Evolutionary conservation across 2,329 filamentous ascomycete species (phyloP).

Genomic region (Microsporum audouinii): DNA sequence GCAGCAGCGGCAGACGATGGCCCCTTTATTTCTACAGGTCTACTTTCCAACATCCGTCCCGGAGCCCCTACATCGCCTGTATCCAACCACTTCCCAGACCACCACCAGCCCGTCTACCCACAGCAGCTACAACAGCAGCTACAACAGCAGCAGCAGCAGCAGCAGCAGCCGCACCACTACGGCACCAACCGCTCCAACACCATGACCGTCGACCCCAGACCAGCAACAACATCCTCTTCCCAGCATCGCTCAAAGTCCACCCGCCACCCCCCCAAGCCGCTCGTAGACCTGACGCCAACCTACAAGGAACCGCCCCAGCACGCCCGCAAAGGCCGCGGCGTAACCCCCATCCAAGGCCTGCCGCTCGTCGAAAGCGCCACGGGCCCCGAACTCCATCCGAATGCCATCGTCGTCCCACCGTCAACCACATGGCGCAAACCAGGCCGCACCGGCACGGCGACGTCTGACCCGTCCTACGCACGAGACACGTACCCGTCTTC

Average conservation of each 20-base stretch:
- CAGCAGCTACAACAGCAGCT: constrained; percentile 4
- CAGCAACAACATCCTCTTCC: constrained; percentile 20
- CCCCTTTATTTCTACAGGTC: constrained; percentile 42
- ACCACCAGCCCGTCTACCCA: constrained; percentile 13
- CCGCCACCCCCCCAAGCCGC: constrained; percentile 43
- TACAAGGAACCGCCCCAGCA: constrained; percentile 50
- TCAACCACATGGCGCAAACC: constrained; percentile 33
- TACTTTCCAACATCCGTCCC: constrained; percentile 38
- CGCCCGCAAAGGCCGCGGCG: constrained; percentile 26
- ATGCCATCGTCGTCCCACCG: constrained; percentile 27
- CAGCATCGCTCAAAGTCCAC: constrained; percentile 38
- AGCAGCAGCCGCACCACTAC: constrained; percentile 9
- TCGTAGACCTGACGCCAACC: constrained; percentile 56
- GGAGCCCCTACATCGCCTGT: constrained; percentile 18
- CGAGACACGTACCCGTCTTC: constrained; percentile 6
- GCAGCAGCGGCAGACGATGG: constrained; percentile 22
- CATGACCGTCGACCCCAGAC: constrained; percentile 18
- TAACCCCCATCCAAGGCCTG: constrained; percentile 31
- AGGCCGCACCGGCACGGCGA: constrained; percentile 9
- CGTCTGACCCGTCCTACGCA: not conserved
- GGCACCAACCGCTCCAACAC: constrained; percentile 26
- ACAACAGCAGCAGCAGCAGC: constrained; percentile 6
- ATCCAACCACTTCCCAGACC: constrained; percentile 22
- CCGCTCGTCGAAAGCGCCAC: constrained; percentile 35
- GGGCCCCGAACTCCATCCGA: constrained; percentile 25